Base-by-base conservation (phyloP, 345 rosid genomes). In the Syzygium aromaticum region DNA sequence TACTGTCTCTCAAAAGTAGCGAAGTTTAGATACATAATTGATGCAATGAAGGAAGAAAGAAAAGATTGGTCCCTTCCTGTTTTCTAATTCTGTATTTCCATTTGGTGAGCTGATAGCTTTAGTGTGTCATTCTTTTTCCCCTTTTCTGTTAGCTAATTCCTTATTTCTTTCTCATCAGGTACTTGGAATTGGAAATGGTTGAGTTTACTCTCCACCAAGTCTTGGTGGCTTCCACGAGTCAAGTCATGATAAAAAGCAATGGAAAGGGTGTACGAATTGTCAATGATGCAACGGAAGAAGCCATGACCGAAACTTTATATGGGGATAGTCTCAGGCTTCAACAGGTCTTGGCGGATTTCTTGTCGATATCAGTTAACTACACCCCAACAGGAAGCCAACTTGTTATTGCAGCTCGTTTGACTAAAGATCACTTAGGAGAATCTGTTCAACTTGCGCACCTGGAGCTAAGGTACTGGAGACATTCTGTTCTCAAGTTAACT, bases 241-340 rank as follows among this genome's bases (percentile, higher is more conserved):
- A 95, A 94, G 95, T 94, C 84, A 93, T 92, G 94, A 88, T 92
- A 90, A 95, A 92, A 87, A 92, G 96, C 92, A 91, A 91, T 33
- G 93, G 87, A 30, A 96, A 95, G 91, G 92, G 92, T 59, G 92
- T 95, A 82, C 89, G 57, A 46, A 90, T 95, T 77, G 86, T 91
- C 86, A 94, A 94, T 84, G 93, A 97, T 59, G 92, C 92, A 0
- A 84, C 87, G 86, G 98, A 93, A 87, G 94, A 90, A 85, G 88
- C 90, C 80, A 92, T 92, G 95, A 61, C 52, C 38, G 94, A 92
- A 84, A 93, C 93, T 83, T 90, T 95, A 52, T 97, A 93, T 86
- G 99, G 98, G 83, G 98, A 97, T 88, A 92, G 96, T 88, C 90
- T 94, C 61, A 93, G 99, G 92, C 95, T 97, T 91, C 98, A 96